Conservation (phyloP, 1,139 yeast species). For the Lodderomyces oxycetoniae region DNA sequence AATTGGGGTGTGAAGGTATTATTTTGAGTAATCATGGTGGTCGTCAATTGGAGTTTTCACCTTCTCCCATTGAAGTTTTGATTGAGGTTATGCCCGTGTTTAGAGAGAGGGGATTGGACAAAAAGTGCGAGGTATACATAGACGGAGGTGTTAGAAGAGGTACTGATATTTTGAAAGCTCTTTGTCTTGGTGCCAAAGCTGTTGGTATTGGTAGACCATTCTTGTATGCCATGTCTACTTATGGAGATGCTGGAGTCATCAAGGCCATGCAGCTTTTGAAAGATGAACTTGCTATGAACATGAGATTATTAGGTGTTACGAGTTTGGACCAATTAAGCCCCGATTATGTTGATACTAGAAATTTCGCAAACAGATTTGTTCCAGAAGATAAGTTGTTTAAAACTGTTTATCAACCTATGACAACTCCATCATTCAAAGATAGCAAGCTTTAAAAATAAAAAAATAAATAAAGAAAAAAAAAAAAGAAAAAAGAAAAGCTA, state of each 20-base stretch:
- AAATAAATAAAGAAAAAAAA: neutral
- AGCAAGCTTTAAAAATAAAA: constrained; percentile 17
- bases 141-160: constrained; percentile 73
- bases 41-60: constrained; percentile 62
- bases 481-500: neutral
- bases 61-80: constrained; percentile 64
- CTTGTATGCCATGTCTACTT: constrained; percentile 64
- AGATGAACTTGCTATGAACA: constrained; percentile 80
- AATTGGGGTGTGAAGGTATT: constrained; percentile 59
- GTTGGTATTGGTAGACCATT: constrained; percentile 75
- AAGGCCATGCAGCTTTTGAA: constrained; percentile 73
- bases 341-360: constrained; percentile 28
- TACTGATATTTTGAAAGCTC: constrained; percentile 61
- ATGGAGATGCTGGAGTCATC: constrained; percentile 75
- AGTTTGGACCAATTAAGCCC: constrained; percentile 60
- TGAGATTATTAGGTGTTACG: constrained; percentile 81
- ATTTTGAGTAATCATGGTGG: constrained; percentile 74
- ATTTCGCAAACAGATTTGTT: constrained; percentile 15
- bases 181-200: constrained; percentile 66
- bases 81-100: constrained; percentile 59
- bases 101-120: constrained; percentile 38
- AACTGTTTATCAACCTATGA: constrained; percentile 37
- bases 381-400: constrained; percentile 37
- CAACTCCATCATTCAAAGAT: constrained; percentile 30
- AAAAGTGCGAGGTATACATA: constrained; percentile 49